Evolutionary conservation across 305 asterid genomes (phyloP).

Genomic region (Fraxinus angustifolia): DNA sequence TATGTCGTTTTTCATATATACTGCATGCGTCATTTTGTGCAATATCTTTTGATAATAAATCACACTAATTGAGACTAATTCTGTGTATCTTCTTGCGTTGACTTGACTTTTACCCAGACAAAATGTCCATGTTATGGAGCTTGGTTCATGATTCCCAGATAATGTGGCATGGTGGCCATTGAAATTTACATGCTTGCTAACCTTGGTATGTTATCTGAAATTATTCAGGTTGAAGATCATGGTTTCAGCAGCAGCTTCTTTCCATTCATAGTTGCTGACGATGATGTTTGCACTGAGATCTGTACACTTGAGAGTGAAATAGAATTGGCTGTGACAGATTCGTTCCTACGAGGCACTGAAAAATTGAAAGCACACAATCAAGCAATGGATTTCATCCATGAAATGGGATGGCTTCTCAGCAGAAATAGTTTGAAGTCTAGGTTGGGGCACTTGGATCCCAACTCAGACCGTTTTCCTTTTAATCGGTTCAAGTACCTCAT

Average conservation of each 20-base stretch:
- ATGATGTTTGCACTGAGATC: conserved; percentile 65
- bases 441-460: conserved; percentile 33
- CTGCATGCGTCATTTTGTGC: conserved; percentile 15
- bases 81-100: background rate
- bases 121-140: background rate
- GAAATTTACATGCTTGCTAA: conserved; percentile 11
- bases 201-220: conserved; percentile 15
- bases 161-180: background rate
- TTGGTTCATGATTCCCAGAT: background rate
- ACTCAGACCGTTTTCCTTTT: conserved; percentile 37
- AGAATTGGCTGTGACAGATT: conserved; percentile 38
- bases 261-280: conserved; percentile 76
- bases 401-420: conserved; percentile 78
- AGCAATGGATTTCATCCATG: conserved; percentile 64
- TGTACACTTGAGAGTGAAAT: conserved; percentile 63
- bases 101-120: background rate
- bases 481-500: conserved; percentile 63
- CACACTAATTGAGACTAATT: conserved; percentile 10
- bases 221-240: conserved; percentile 59
- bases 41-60: background rate
- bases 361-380: conserved; percentile 34
- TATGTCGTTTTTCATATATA: background rate
- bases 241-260: conserved; percentile 63
- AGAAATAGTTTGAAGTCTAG: conserved; percentile 44
- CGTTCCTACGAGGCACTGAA: conserved; percentile 27